Percentiles rank a stretch among this genome's conserved stretches.
Evolutionary conservation across 2,329 filamentous ascomycete species (phyloP).

Genomic region (Trichoderma koningiopsis): DNA sequence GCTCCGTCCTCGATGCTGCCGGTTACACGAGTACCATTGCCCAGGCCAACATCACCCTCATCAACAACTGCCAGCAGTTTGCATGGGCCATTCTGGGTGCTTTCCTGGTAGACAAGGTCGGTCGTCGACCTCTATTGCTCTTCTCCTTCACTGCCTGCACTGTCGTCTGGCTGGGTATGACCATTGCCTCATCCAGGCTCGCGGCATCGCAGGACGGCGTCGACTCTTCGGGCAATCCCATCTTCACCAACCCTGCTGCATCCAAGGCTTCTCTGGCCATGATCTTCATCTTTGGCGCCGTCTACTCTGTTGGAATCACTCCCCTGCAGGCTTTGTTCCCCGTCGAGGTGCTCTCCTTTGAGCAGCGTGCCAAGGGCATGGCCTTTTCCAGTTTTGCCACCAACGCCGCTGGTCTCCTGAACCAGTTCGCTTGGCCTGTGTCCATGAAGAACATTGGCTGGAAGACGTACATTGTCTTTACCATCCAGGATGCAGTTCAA

Average conservation of each 20-base stretch:
- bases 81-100: conserved; percentile 53
- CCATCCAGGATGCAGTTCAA: conserved; percentile 44
- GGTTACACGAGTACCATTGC: conserved; percentile 44
- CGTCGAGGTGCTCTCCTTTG: conserved; percentile 54
- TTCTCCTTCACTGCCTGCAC: conserved; percentile 52
- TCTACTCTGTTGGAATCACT: conserved; percentile 50
- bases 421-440: conserved; percentile 50
- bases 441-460: conserved; percentile 52
- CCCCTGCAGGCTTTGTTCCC: conserved; percentile 47
- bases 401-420: conserved; percentile 50
- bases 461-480: conserved; percentile 56
- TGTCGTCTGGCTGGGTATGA: conserved; percentile 54
- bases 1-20: conserved; percentile 52
- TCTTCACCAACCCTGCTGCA: conserved; percentile 40
- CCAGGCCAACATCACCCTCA: conserved; percentile 54
- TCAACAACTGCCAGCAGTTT: conserved; percentile 55
- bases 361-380: conserved; percentile 58
- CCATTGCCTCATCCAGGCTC: conserved; percentile 47
- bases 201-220: conserved; percentile 37
- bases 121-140: conserved; percentile 56
- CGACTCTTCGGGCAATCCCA: conserved; percentile 34
- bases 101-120: conserved; percentile 51
- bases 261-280: conserved; percentile 53
- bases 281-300: conserved; percentile 57
- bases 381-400: conserved; percentile 47